phyloP scores from a whole-genome alignment of 176 grass and related monocot species.

The Paspalum vaginatum region DNA sequence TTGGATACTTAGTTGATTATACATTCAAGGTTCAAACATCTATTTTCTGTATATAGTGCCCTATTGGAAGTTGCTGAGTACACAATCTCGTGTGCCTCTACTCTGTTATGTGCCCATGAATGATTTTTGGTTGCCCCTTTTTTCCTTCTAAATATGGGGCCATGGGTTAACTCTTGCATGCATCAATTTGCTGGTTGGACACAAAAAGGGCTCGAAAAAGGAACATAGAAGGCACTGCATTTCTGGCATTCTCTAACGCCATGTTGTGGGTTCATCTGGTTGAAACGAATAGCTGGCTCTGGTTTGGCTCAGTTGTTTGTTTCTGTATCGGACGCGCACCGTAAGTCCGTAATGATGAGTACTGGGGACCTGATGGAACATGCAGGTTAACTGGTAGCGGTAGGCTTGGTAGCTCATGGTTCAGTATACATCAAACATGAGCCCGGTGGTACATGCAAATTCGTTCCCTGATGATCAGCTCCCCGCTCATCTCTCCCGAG shows the following conservation, averaged over 20 bases:
- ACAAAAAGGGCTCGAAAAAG: no score
- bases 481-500: not conserved
- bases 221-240: no score
- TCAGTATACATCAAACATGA: no score
- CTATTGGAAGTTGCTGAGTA: not conserved
- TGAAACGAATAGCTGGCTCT: not conserved
- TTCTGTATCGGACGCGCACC: no score
- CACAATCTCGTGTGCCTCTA: not conserved
- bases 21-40: not conserved
- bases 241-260: not conserved
- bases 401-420: no score
- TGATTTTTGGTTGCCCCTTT: not conserved
- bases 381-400: no score
- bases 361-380: no score
- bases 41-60: not conserved
- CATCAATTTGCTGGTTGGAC: not conserved
- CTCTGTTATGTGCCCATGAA: no score
- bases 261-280: not conserved
- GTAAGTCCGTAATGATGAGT: no score
- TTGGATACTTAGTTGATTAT: not conserved
- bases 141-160: not conserved
- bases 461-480: no score
- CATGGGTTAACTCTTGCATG: not conserved
- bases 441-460: no score
- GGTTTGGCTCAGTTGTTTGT: not conserved